These are phyloP conservation scores for Spatholobus suberectus DNA, from an alignment of 306 rosid species.

Conservation along the genomic window DNA sequence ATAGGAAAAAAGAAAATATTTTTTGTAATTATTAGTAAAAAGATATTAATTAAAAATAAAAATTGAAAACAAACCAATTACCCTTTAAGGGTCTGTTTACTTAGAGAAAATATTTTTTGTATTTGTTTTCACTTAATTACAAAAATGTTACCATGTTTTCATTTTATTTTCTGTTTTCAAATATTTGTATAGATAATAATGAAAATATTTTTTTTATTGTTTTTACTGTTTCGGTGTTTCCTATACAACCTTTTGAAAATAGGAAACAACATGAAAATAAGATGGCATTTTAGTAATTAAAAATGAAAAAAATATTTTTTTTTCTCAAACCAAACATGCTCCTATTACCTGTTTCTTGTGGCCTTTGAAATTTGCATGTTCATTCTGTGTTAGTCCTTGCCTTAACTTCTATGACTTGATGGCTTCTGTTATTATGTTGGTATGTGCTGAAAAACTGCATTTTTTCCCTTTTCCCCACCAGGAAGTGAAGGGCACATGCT, in stretches of 20 bases:
- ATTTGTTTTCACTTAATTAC: not conserved
- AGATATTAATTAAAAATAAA: not conserved
- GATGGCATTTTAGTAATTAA: not conserved
- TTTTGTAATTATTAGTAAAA: conserved; percentile 24
- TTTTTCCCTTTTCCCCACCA: conserved; percentile 43
- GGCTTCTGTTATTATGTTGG: conserved; percentile 12
- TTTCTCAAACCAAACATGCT: not conserved
- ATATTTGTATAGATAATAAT: not conserved
- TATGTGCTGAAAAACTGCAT: conserved; percentile 33
- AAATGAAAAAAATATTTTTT: not conserved
- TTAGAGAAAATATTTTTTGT: not conserved
- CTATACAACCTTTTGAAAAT: not conserved
- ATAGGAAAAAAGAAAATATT: not conserved
- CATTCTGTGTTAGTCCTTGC: not conserved
- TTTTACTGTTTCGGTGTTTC: not conserved
- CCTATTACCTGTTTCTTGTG: conserved; percentile 1
- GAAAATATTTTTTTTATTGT: not conserved
- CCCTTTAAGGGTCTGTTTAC: not conserved
- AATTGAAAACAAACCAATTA: not conserved
- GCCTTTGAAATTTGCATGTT: conserved; percentile 19
- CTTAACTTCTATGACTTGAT: conserved; percentile 15
- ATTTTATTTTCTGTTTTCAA: not conserved
- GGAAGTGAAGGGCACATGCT: conserved; percentile 97
- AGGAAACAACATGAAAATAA: not conserved
- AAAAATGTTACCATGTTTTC: not conserved